Conservation (phyloP, 768 basidiomycete genomes). For the Serendipita vermifera region DNA sequence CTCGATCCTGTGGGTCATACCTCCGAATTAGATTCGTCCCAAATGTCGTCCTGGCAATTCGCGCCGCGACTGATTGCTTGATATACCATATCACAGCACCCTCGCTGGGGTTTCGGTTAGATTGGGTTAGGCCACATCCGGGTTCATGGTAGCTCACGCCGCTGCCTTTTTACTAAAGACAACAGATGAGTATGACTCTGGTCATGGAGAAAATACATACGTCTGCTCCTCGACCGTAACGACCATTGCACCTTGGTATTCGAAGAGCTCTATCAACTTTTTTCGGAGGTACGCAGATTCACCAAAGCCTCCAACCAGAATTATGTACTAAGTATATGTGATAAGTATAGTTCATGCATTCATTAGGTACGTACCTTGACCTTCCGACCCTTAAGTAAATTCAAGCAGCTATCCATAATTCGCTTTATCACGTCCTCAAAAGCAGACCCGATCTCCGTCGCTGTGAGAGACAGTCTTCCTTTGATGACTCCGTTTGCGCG, state of each 20-base stretch:
- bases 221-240: slow-evolving; percentile 7
- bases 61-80: slow-evolving; percentile 6
- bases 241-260: neutral
- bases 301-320: slow-evolving; percentile 10
- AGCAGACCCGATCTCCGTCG: neutral
- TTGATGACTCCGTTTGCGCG: slow-evolving; percentile 1
- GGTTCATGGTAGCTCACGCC: no score
- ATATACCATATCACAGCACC: slow-evolving; percentile 6
- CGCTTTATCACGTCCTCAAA: neutral
- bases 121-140: no score
- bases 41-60: slow-evolving; percentile 3
- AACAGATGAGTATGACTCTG: no score
- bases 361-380: neutral
- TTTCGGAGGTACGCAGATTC: neutral
- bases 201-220: no score
- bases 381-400: neutral
- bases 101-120: no score
- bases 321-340: neutral
- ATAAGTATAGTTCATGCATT: no score
- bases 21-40: no score
- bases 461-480: neutral
- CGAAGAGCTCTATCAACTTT: neutral
- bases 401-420: neutral
- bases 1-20: neutral
- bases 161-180: no score